Evolutionary conservation across 2,329 filamentous ascomycete species (phyloP).

Genomic region (Leptodontidium sp.): DNA sequence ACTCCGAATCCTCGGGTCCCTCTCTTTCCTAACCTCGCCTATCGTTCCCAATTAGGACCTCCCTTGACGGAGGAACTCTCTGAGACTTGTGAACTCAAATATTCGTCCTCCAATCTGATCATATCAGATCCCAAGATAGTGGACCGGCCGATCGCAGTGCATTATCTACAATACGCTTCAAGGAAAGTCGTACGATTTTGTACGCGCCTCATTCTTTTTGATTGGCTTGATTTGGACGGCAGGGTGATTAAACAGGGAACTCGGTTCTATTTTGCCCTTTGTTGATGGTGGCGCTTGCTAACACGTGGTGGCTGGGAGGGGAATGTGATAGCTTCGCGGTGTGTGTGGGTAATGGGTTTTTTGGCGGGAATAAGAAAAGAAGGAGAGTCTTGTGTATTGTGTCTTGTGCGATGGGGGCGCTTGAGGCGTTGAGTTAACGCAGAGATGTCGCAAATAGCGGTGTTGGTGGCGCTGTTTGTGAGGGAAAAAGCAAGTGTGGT

Average conservation of each 20-base stretch:
- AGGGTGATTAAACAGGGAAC: not conserved
- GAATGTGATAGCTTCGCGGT: not conserved
- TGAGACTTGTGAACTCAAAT: not conserved
- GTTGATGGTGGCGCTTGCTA: not conserved
- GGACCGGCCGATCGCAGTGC: not conserved
- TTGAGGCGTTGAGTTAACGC: not conserved
- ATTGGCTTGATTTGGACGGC: not conserved
- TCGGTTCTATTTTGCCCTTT: not conserved
- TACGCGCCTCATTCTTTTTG: not conserved
- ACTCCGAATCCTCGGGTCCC: not conserved
- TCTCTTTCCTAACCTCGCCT: too few relatives aligned
- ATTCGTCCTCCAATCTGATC: not conserved
- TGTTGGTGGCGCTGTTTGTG: not conserved
- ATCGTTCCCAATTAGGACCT: too few relatives aligned
- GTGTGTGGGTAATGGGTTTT: not conserved
- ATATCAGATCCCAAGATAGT: constrained; percentile 17
- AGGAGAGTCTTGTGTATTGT: not conserved
- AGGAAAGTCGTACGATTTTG: not conserved
- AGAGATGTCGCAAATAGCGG: not conserved
- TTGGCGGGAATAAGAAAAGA: not conserved
- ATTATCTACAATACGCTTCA: not conserved
- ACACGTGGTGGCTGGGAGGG: constrained; percentile 9
- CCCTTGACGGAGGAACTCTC: too few relatives aligned
- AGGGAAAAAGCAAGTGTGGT: not conserved
- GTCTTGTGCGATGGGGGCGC: not conserved